phyloP scores from a whole-genome alignment of 2,329 filamentous ascomycete species.

The Fusarium austroafricanum region DNA sequence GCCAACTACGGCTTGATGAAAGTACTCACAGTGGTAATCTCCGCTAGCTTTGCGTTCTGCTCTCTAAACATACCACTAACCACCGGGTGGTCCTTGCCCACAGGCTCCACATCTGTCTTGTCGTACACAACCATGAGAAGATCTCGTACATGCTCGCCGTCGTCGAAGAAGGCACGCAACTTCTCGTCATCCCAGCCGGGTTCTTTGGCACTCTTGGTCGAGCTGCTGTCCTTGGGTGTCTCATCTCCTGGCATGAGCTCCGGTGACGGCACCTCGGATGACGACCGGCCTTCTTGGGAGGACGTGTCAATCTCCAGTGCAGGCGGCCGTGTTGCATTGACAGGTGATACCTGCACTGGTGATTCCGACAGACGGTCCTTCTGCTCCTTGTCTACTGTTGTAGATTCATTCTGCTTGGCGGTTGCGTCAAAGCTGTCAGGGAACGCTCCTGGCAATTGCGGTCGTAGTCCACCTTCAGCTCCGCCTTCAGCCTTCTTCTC shows the following conservation, averaged over 20 bases:
- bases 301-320: constrained; percentile 77
- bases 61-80: constrained; percentile 84
- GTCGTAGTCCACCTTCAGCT: constrained; percentile 44
- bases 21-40: constrained; percentile 78
- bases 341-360: constrained; percentile 66
- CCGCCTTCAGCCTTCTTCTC: constrained; percentile 39
- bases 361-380: constrained; percentile 72
- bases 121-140: constrained; percentile 93
- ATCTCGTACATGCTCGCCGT: constrained; percentile 88
- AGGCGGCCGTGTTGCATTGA: constrained; percentile 65
- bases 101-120: constrained; percentile 83
- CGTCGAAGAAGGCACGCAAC: constrained; percentile 90
- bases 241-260: constrained; percentile 65
- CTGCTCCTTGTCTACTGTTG: constrained; percentile 45
- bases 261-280: constrained; percentile 72
- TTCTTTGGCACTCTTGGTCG: constrained; percentile 50
- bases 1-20: neutral
- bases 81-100: constrained; percentile 85
- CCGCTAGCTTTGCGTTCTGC: constrained; percentile 85
- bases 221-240: constrained; percentile 52
- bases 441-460: constrained; percentile 55
- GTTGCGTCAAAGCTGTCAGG: constrained; percentile 55
- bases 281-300: constrained; percentile 74
- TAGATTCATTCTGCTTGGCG: constrained; percentile 50
- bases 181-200: constrained; percentile 87